These are phyloP conservation scores for Leccinellum luteum DNA, from an alignment of 768 basidiomycete genomes.

Conservation along the genomic window DNA sequence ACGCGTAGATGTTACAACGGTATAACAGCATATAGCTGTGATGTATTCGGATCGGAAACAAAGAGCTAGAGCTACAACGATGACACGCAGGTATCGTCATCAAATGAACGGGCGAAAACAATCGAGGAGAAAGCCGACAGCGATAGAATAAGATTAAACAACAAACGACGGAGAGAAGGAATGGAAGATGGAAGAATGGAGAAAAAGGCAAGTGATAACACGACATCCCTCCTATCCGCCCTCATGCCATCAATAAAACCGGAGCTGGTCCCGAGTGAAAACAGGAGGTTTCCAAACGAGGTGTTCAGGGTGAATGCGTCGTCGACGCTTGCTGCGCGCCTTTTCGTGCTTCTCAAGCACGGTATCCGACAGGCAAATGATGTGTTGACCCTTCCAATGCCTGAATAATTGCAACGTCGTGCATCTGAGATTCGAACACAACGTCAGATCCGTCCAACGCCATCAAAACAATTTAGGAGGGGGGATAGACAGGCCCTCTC, in stretches of 20 bases:
- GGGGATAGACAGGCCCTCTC: neutral
- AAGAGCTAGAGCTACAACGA: constrained; percentile 27
- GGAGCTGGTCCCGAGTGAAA: constrained; percentile 85
- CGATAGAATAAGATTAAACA: neutral
- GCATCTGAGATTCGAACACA: constrained; percentile 53
- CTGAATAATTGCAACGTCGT: constrained; percentile 94
- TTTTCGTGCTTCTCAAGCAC: constrained; percentile 91
- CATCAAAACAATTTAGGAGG: neutral
- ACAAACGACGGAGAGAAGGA: neutral
- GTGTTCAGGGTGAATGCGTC: constrained; percentile 74
- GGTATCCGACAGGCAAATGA: constrained; percentile 87
- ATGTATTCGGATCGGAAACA: constrained; percentile 6
- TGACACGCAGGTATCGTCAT: constrained; percentile 7
- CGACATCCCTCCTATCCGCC: neutral
- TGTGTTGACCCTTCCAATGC: constrained; percentile 92
- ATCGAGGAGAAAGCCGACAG: neutral
- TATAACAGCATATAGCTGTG: constrained; percentile 14
- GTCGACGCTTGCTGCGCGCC: constrained; percentile 70
- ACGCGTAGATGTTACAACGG: constrained; percentile 5
- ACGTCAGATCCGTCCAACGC: constrained; percentile 3
- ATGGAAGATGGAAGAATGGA: neutral
- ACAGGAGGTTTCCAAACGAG: constrained; percentile 95
- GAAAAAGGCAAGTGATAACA: neutral
- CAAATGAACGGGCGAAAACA: neutral
- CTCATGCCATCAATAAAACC: constrained; percentile 47